A percentile compares a stretch with the other conserved stretches of the same genome.
These are phyloP conservation scores for Paraphoma chrysanthemicola DNA, from an alignment of 2,329 filamentous ascomycete species.

Conservation along the genomic window DNA sequence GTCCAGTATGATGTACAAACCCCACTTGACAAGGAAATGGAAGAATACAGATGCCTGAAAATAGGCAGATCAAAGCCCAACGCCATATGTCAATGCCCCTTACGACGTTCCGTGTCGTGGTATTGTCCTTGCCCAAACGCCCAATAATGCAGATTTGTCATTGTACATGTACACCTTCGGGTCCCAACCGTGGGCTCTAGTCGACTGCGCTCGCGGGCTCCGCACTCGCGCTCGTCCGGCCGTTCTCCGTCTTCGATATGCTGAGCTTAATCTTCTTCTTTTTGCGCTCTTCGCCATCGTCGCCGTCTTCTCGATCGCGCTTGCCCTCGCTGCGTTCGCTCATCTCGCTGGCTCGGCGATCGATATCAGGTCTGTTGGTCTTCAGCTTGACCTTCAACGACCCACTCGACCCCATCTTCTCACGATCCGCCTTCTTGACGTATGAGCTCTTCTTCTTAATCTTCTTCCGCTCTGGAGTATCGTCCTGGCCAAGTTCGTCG, in stretches of 20 bases:
- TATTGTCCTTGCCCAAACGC: not conserved
- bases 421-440: constrained; percentile 49
- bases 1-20: not conserved
- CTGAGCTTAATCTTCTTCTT: constrained; percentile 49
- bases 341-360: constrained; percentile 38
- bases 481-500: constrained; percentile 48
- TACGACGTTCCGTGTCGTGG: not conserved
- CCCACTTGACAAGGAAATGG: not conserved
- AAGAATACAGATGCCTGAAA: not conserved
- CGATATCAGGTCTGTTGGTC: constrained; percentile 32
- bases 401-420: constrained; percentile 24
- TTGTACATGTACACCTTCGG: not conserved
- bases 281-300: constrained; percentile 35
- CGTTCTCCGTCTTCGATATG: constrained; percentile 21
- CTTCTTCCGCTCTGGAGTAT: constrained; percentile 51
- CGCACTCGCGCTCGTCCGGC: constrained; percentile 17
- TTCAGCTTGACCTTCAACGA: constrained; percentile 46
- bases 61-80: not conserved
- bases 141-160: not conserved
- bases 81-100: not conserved
- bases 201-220: constrained; percentile 10
- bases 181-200: not conserved
- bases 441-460: constrained; percentile 59
- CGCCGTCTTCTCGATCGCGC: constrained; percentile 42
- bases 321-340: constrained; percentile 42